phyloP scores from a whole-genome alignment of 2,329 filamentous ascomycete genomes.

The Pseudogymnoascus sp. region DNA sequence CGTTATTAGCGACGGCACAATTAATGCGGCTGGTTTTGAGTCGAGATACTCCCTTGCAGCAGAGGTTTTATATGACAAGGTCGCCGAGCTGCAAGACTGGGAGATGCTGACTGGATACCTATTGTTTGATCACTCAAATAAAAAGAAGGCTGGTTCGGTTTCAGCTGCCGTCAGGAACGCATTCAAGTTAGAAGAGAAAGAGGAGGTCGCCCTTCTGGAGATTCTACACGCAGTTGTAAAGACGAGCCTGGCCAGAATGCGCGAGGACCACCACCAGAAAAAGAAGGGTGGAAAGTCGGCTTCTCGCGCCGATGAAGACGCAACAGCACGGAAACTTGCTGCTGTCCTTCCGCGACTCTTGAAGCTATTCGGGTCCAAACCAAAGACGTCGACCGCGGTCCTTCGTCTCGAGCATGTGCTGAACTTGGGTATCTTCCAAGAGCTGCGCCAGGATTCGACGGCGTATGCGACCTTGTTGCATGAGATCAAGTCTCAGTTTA shows the following conservation, averaged over 20 bases:
- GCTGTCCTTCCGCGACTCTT: slow-evolving; percentile 74
- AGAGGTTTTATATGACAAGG: slow-evolving; percentile 74
- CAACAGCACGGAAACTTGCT: slow-evolving; percentile 69
- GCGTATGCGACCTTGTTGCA: slow-evolving; percentile 76
- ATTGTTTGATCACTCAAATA: slow-evolving; percentile 77
- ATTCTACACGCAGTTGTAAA: slow-evolving; percentile 79
- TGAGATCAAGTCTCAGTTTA: slow-evolving; percentile 89
- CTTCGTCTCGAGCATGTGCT: slow-evolving; percentile 79
- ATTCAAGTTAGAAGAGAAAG: slow-evolving; percentile 33
- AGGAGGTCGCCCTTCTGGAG: slow-evolving; percentile 81
- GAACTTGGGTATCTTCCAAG: slow-evolving; percentile 79
- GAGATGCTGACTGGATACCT: slow-evolving; percentile 83
- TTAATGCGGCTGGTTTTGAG: slow-evolving; percentile 60
- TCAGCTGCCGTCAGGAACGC: slow-evolving; percentile 21
- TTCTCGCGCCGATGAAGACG: slow-evolving; percentile 59
- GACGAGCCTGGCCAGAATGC: slow-evolving; percentile 57
- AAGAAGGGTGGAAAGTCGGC: slow-evolving; percentile 42
- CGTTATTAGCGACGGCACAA: slow-evolving; percentile 32
- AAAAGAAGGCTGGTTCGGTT: slow-evolving; percentile 39
- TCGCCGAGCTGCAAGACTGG: slow-evolving; percentile 78
- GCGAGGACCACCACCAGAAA: slow-evolving; percentile 56
- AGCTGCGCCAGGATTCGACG: slow-evolving; percentile 76
- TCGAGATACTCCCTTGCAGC: slow-evolving; percentile 81
- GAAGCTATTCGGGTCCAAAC: slow-evolving; percentile 87
- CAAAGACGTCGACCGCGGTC: slow-evolving; percentile 77